Conservation (phyloP, 75 land plant species). For the Gnetum montanum region DNA sequence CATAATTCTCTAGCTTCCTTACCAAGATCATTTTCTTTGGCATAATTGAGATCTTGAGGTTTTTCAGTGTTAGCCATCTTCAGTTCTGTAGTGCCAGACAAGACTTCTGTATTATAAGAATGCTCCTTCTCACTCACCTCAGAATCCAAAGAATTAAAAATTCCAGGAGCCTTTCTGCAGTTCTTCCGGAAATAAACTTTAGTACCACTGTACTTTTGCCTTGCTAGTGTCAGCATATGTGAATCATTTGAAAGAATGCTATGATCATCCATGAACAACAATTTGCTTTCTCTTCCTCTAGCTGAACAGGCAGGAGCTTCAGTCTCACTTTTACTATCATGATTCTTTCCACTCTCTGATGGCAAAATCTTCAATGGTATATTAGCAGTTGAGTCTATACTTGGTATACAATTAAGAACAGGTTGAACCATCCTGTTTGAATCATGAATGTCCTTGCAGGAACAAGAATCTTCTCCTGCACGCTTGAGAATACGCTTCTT, state of each 20-base stretch:
- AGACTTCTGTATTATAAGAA: neutral
- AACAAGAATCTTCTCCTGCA: too few relatives aligned
- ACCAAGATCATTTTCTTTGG: neutral
- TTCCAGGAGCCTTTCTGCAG: neutral
- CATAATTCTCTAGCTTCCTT: neutral
- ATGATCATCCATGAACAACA: neutral
- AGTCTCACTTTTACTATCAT: neutral
- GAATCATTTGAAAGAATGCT: neutral
- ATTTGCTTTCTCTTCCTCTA: neutral
- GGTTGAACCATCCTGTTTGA: neutral
- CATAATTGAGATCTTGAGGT: neutral
- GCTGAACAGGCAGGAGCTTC: neutral
- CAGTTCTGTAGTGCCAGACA: neutral
- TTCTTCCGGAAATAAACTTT: constrained; percentile 1
- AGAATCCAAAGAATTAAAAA: neutral
- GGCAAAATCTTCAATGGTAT: too few relatives aligned
- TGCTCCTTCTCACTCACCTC: neutral
- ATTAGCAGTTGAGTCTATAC: too few relatives aligned
- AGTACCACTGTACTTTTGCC: neutral
- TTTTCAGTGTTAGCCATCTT: neutral
- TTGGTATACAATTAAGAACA: too few relatives aligned
- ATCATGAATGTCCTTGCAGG: too few relatives aligned
- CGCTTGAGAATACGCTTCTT: too few relatives aligned
- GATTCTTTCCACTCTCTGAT: too few relatives aligned
- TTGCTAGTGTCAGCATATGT: neutral